A percentile compares a stretch with the other conserved stretches of the same genome.
phyloP scores from a whole-genome alignment of 2,329 filamentous ascomycete genomes.

The Fusarium miscanthi region DNA sequence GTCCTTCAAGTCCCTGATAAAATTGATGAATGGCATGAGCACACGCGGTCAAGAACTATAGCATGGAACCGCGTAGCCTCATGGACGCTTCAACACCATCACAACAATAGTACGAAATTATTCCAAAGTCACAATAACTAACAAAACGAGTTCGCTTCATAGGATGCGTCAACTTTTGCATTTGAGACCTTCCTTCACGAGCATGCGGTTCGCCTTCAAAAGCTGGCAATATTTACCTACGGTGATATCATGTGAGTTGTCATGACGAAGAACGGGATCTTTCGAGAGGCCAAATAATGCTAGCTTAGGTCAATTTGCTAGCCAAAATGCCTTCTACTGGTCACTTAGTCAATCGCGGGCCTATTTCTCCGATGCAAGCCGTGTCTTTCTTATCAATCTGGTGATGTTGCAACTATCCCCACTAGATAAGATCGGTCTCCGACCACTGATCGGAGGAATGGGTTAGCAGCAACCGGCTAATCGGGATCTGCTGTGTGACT shows the following conservation, averaged over 20 bases:
- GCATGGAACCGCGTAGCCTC: background rate
- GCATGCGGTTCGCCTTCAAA: background rate
- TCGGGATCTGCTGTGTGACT: slow-evolving; percentile 8
- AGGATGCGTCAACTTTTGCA: background rate
- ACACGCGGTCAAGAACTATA: slow-evolving; percentile 16
- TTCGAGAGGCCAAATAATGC: background rate
- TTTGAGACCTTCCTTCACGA: background rate
- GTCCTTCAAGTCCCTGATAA: background rate
- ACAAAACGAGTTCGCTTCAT: background rate
- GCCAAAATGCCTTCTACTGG: background rate
- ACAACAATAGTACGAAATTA: background rate
- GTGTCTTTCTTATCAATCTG: slow-evolving; percentile 36
- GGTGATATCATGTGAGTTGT: background rate
- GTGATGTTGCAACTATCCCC: slow-evolving; percentile 2
- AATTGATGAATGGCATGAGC: slow-evolving; percentile 15
- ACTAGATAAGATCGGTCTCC: slow-evolving; percentile 31
- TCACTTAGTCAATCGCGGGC: background rate
- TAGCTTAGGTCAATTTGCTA: background rate
- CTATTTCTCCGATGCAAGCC: background rate
- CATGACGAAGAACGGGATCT: background rate
- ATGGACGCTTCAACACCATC: background rate
- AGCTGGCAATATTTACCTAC: background rate
- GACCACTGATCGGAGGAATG: slow-evolving; percentile 18
- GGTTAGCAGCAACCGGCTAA: slow-evolving; percentile 13
- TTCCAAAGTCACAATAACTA: background rate